Base-by-base conservation (phyloP, 805 yeast species). In the Torulaspora franciscae region DNA sequence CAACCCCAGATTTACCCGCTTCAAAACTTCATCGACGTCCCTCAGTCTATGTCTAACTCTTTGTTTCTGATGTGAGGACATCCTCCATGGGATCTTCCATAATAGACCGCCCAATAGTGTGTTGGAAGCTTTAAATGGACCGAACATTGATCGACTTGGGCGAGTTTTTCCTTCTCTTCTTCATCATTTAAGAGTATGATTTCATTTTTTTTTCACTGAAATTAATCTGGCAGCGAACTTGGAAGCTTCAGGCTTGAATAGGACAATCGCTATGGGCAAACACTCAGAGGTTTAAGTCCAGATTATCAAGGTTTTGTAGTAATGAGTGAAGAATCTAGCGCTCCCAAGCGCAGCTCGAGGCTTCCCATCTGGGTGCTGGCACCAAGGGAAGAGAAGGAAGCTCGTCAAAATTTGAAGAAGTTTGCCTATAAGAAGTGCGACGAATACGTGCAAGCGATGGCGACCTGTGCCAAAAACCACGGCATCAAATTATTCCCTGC, bases 11-110 rank as follows among this genome's bases (percentile, higher is more conserved):
- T 59, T 61, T 26, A 63, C 28, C 36, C 49, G 58, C 39, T 79
- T 83, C 48, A 93, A 78, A 52, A 85, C 90, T 13, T 73, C 59
- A 69, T 93, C 99, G 40, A 93, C 97, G 34, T 70, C 70, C 62
- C 77, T 80, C 77, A 93, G 74, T 67, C 99, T 80, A 51, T 77
- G 74, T 70, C 97, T 79, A 62, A 87, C 89, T 61, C 98, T 76
- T 48, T 75, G 76, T 66, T 93, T 93, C 62, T 89, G 96, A 9
- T 76, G 79, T 28, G 74, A 70, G 2, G 96, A 85, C 76, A 91
- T 71, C 50, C 86, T 76, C 78, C 86, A 83, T 48, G 91, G 85
- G 41, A 72, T 74, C 64, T 83, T 85, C 85, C 82, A 76, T 42
- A 59, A 42, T 13, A 57, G 35, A 22, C 69, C 69, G 43, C 69